Evolutionary conservation across 495 filamentous ascomycete genomes (phyloP).

Genomic region (Hypoxylon lienhwacheense): DNA sequence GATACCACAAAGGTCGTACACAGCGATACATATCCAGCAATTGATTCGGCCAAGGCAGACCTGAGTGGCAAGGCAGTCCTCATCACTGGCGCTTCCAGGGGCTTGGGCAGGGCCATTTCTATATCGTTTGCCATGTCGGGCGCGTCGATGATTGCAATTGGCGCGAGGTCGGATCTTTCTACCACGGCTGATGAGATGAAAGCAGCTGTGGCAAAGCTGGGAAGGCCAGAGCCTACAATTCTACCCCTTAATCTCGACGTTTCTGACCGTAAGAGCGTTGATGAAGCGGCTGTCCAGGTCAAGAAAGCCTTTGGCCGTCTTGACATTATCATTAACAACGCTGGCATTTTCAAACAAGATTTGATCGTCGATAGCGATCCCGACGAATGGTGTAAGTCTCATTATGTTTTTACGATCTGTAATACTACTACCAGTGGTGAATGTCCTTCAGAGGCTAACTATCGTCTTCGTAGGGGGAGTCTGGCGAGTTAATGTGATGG

Average conservation of each 20-base stretch:
- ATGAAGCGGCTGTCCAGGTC: slow-evolving; percentile 35
- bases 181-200: slow-evolving; percentile 39
- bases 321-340: slow-evolving; percentile 61
- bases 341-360: slow-evolving; percentile 41
- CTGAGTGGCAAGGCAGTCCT: slow-evolving; percentile 47
- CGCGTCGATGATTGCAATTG: slow-evolving; percentile 48
- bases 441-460: too few species aligned
- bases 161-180: slow-evolving; percentile 48
- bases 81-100: slow-evolving; percentile 55
- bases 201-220: slow-evolving; percentile 40
- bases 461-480: too few species aligned
- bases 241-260: slow-evolving; percentile 50
- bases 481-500: slow-evolving; percentile 52
- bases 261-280: slow-evolving; percentile 42
- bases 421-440: too few species aligned
- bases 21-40: slow-evolving; percentile 52
- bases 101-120: slow-evolving; percentile 51
- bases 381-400: slow-evolving; percentile 50
- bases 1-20: slow-evolving; percentile 35
- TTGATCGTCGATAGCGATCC: slow-evolving; percentile 48
- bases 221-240: slow-evolving; percentile 43
- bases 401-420: too few species aligned
- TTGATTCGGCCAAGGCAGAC: slow-evolving; percentile 42
- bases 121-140: slow-evolving; percentile 52
- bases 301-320: slow-evolving; percentile 42